A percentile compares a stretch with the other conserved stretches of the same genome.
These are phyloP conservation scores for Balakata baccata DNA, from an alignment of 345 rosid genomes.

Conservation along the genomic window DNA sequence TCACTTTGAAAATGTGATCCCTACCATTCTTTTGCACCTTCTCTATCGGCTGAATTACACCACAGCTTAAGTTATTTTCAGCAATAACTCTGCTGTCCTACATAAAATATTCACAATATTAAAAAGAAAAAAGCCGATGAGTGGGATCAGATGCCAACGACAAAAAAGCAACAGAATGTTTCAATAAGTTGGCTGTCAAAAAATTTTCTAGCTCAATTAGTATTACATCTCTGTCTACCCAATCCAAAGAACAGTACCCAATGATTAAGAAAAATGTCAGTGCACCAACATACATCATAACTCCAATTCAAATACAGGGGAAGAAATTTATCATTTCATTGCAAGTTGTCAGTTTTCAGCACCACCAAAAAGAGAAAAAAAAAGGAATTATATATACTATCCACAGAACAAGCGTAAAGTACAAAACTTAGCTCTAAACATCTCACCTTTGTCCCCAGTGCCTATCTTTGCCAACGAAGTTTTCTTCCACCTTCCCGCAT, in stretches of 20 bases:
- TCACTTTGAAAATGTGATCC: too few species aligned
- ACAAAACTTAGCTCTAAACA: slow-evolving; percentile 19
- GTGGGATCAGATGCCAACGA: background rate
- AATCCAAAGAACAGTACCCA: background rate
- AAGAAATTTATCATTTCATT: background rate
- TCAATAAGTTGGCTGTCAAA: background rate
- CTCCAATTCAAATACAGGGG: background rate
- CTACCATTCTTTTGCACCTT: background rate
- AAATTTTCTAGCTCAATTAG: background rate
- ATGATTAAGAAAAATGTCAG: background rate
- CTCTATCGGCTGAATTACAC: background rate
- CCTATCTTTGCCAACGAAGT: slow-evolving; percentile 65
- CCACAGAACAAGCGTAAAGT: slow-evolving; percentile 14
- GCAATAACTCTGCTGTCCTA: background rate
- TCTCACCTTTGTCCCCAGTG: slow-evolving; percentile 21
- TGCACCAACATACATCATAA: slow-evolving; percentile 5
- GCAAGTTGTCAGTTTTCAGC: slow-evolving; percentile 8
- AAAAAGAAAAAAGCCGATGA: background rate
- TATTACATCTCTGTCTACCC: background rate
- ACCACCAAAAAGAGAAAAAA: background rate
- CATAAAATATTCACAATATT: background rate
- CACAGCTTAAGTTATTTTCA: background rate
- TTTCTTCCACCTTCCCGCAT: slow-evolving; percentile 81
- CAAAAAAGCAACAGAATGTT: background rate
- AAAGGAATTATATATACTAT: background rate